phyloP scores from a whole-genome alignment of 2,329 filamentous ascomycete species.

The Esteya vermicola region DNA sequence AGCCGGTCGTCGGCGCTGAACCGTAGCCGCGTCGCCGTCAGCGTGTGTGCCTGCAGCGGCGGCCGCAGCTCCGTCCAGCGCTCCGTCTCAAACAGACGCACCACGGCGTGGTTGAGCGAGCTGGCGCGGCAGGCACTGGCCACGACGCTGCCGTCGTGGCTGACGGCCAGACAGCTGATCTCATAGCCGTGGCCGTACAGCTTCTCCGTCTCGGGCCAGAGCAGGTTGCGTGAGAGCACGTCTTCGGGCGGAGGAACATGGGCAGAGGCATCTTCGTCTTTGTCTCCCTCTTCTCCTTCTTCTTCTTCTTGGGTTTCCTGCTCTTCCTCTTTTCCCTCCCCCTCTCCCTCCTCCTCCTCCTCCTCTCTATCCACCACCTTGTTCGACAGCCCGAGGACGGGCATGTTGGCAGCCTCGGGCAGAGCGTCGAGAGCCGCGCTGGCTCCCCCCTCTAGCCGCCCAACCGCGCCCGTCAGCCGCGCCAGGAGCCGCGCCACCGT shows the following conservation, averaged over 20 bases:
- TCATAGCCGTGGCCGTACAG: slow-evolving; percentile 97
- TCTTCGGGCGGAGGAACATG: slow-evolving; percentile 77
- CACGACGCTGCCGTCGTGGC: slow-evolving; percentile 58
- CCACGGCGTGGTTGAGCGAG: slow-evolving; percentile 85
- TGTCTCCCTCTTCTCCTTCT: slow-evolving; percentile 15
- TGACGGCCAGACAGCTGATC: slow-evolving; percentile 73
- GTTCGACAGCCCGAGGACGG: slow-evolving; percentile 88
- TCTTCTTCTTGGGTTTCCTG: no score
- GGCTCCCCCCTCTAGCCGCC: slow-evolving; percentile 18
- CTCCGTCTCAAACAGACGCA: slow-evolving; percentile 76
- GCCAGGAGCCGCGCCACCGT: slow-evolving; percentile 64
- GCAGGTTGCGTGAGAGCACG: slow-evolving; percentile 71
- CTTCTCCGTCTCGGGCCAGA: slow-evolving; percentile 95
- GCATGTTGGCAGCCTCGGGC: slow-evolving; percentile 86
- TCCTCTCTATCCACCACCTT: slow-evolving; percentile 76
- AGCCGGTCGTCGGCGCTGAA: slow-evolving; percentile 59
- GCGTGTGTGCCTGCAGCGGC: slow-evolving; percentile 66
- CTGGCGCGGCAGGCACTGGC: slow-evolving; percentile 90
- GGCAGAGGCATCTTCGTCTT: slow-evolving; percentile 21
- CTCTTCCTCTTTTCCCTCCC: no score
- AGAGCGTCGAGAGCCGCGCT: slow-evolving; percentile 28
- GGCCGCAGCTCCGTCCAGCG: slow-evolving; percentile 81
- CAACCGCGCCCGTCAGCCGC: slow-evolving; percentile 48
- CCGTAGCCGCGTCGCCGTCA: slow-evolving; percentile 70
- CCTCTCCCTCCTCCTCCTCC: no score